Evolutionary conservation across 148 eudicot species (phyloP).

Genomic region (Amaranthus palmeri): DNA sequence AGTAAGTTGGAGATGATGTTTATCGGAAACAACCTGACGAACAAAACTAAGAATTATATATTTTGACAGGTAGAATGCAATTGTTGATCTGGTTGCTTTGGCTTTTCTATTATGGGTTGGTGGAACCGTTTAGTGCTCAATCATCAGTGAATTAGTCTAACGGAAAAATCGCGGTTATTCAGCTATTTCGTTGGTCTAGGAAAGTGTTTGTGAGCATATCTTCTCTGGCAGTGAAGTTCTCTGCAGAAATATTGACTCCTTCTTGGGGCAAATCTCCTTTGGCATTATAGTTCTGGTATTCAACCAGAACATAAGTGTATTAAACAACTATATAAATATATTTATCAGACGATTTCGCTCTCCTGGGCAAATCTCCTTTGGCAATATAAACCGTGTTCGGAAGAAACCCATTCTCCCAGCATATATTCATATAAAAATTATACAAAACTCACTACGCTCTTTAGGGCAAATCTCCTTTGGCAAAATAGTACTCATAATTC

Average conservation of each 20-base stretch:
- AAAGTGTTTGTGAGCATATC: conserved; percentile 26
- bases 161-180: conserved; percentile 1
- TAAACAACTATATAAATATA: conserved; percentile 11
- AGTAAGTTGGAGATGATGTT: neutral
- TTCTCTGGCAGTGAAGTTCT: conserved; percentile 4
- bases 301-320: conserved; percentile 13
- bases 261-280: conserved; percentile 57
- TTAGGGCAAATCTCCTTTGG: conserved; percentile 51
- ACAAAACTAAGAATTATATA: conserved; percentile 12
- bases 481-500: conserved; percentile 23
- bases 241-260: conserved; percentile 20
- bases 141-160: conserved; percentile 15
- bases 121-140: conserved; percentile 14
- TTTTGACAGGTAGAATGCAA: conserved; percentile 44
- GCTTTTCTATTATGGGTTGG: conserved; percentile 28
- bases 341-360: conserved; percentile 26
- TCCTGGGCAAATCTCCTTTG: conserved; percentile 74
- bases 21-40: too few relatives aligned
- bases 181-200: conserved; percentile 11
- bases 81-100: conserved; percentile 28
- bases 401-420: conserved; percentile 10
- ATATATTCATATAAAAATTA: conserved; percentile 12
- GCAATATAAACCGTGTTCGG: conserved; percentile 34
- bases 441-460: conserved; percentile 14
- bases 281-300: conserved; percentile 30